A percentile compares a stretch with the other conserved stretches of the same genome.
These are phyloP conservation scores for Lasiodiplodia sp. DNA, from an alignment of 2,329 filamentous ascomycete species.

Conservation along the genomic window DNA sequence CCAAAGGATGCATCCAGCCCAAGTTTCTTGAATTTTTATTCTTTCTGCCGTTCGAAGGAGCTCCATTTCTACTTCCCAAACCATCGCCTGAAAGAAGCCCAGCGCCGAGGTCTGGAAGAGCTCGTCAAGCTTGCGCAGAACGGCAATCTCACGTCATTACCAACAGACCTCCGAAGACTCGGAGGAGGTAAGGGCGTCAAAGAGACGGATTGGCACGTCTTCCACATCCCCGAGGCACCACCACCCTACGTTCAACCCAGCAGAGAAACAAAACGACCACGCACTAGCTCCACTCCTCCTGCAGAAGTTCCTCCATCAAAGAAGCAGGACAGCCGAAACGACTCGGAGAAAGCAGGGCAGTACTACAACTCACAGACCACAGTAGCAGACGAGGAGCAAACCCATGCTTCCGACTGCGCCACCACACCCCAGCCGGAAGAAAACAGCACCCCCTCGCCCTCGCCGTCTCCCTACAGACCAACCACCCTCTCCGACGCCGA, in stretches of 20 bases:
- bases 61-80: neutral
- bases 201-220: neutral
- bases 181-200: conserved; percentile 4
- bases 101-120: neutral
- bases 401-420: neutral
- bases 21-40: neutral
- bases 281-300: neutral
- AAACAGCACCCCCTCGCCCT: neutral
- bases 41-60: neutral
- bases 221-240: neutral
- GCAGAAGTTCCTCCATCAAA: neutral
- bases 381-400: neutral
- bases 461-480: neutral
- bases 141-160: neutral
- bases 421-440: neutral
- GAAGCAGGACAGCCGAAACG: neutral
- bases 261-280: neutral
- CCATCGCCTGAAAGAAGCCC: neutral
- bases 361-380: neutral
- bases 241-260: neutral
- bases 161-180: neutral
- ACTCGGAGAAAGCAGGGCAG: neutral
- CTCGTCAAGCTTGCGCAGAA: neutral
- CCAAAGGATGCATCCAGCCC: neutral
- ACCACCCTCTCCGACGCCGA: neutral